phyloP scores from a whole-genome alignment of 164 flowering plant genomes.

The Annona squamosa region DNA sequence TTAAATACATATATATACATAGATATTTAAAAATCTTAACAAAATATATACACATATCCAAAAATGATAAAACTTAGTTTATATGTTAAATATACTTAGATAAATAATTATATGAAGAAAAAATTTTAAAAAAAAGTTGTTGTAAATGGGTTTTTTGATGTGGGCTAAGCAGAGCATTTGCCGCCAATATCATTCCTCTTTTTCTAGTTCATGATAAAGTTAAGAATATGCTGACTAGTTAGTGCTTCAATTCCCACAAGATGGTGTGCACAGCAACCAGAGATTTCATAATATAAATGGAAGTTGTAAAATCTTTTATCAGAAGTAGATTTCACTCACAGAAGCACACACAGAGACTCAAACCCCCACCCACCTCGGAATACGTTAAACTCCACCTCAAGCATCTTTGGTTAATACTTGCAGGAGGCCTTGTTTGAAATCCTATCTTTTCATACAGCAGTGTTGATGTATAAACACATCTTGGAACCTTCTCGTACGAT shows the following conservation, averaged over 20 bases:
- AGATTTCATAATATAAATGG: background rate
- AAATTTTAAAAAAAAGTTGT: too few relatives aligned
- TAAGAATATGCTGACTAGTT: too few relatives aligned
- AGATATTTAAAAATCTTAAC: too few relatives aligned
- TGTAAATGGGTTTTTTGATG: too few relatives aligned
- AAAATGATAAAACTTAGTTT: too few relatives aligned
- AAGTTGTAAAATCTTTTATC: background rate
- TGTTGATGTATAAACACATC: conserved; percentile 60
- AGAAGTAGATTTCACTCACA: background rate
- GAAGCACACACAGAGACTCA: background rate
- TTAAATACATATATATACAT: too few relatives aligned
- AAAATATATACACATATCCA: too few relatives aligned
- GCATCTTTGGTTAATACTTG: conserved; percentile 20
- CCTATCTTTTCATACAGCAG: conserved; percentile 41
- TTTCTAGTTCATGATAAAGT: background rate
- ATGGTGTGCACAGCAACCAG: background rate
- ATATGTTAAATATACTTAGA: too few relatives aligned
- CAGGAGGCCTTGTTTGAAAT: conserved; percentile 22
- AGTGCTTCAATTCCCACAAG: background rate
- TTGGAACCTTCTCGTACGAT: conserved; percentile 48
- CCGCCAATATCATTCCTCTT: too few relatives aligned
- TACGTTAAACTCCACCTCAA: conserved; percentile 38
- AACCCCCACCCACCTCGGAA: conserved; percentile 40
- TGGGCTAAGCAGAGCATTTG: too few relatives aligned
- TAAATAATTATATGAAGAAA: too few relatives aligned